These are phyloP conservation scores for Emmonsia crescens DNA, from an alignment of 2,329 filamentous ascomycete genomes.

Conservation along the genomic window DNA sequence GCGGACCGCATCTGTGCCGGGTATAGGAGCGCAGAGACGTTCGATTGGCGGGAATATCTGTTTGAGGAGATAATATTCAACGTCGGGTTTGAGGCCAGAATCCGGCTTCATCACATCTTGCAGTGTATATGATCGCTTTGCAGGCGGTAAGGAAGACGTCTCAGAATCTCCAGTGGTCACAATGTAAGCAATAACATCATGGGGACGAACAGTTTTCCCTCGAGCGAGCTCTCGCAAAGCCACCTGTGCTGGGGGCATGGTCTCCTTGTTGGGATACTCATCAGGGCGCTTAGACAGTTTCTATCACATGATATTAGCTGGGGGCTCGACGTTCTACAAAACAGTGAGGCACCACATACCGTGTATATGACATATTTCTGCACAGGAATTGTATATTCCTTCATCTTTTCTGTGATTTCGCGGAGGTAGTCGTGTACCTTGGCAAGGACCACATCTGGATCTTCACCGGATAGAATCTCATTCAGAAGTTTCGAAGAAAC, in stretches of 20 bases:
- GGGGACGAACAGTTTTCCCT: constrained; percentile 79
- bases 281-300: constrained; percentile 90
- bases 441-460: constrained; percentile 74
- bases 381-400: constrained; percentile 59
- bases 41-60: constrained; percentile 97
- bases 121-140: constrained; percentile 80
- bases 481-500: constrained; percentile 84
- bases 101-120: constrained; percentile 74
- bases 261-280: constrained; percentile 87
- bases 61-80: constrained; percentile 98
- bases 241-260: constrained; percentile 95
- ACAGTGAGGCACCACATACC: constrained; percentile 24
- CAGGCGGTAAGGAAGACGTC: constrained; percentile 52
- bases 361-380: constrained; percentile 97
- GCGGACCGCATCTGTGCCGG: constrained; percentile 78
- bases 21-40: constrained; percentile 91
- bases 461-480: constrained; percentile 87
- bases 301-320: constrained; percentile 22
- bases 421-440: constrained; percentile 90
- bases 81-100: constrained; percentile 66
- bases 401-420: constrained; percentile 77
- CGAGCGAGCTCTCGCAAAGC: constrained; percentile 77
- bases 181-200: constrained; percentile 93
- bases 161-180: constrained; percentile 59
- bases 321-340: not conserved